phyloP scores from a whole-genome alignment of 768 basidiomycete genomes.

The Omphalotus guepiniiformis region DNA sequence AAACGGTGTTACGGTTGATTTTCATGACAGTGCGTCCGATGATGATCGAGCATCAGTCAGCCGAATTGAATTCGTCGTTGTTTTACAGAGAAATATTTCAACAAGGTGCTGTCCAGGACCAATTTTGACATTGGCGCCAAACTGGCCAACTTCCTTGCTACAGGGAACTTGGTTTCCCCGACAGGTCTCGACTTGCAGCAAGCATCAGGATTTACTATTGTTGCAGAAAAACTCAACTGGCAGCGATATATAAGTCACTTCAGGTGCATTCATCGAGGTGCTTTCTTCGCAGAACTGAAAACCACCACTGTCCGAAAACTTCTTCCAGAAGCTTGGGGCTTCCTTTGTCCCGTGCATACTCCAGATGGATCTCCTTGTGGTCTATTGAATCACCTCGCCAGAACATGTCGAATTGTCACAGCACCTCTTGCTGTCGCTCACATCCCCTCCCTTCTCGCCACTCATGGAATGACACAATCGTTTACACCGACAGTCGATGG shows the following conservation, averaged over 20 bases:
- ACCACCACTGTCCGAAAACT: slow-evolving; percentile 97
- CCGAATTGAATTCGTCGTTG: background rate
- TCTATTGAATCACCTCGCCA: slow-evolving; percentile 92
- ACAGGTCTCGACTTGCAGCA: slow-evolving; percentile 97
- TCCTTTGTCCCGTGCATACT: slow-evolving; percentile 97
- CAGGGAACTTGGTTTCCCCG: slow-evolving; percentile 92
- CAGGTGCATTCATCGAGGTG: slow-evolving; percentile 96
- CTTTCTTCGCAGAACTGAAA: slow-evolving; percentile 98
- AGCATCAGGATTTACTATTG: slow-evolving; percentile 97
- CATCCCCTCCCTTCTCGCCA: slow-evolving; percentile 75
- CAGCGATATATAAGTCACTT: slow-evolving; percentile 98
- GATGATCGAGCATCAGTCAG: background rate
- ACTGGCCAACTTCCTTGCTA: slow-evolving; percentile 92
- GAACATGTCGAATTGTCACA: slow-evolving; percentile 90
- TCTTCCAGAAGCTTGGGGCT: slow-evolving; percentile 99
- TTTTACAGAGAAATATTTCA: slow-evolving; percentile 70
- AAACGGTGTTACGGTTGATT: slow-evolving; percentile 78
- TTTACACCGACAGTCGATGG: slow-evolving; percentile 82
- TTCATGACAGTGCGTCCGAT: slow-evolving; percentile 69
- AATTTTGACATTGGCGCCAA: slow-evolving; percentile 92
- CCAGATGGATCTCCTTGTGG: slow-evolving; percentile 98
- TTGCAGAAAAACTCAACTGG: slow-evolving; percentile 99
- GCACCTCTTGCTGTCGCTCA: slow-evolving; percentile 67
- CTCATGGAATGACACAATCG: slow-evolving; percentile 92
- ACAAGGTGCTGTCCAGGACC: slow-evolving; percentile 65